Base-by-base conservation (phyloP, 257 asterid genomes). In the Primulina huaijiensis region DNA sequence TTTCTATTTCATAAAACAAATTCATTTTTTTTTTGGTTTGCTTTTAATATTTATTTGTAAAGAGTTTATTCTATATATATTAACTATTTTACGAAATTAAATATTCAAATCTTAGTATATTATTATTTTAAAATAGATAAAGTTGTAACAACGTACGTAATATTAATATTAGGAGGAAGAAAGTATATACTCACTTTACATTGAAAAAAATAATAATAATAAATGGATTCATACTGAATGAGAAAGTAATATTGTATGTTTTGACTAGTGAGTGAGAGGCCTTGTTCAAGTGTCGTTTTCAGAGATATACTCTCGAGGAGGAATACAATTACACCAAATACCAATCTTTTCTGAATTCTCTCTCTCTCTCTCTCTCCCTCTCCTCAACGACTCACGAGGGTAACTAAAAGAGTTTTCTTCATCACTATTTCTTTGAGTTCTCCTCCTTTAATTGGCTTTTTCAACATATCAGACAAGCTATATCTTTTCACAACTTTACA, bases 231-330 rank as follows among this genome's bases (percentile, higher is more conserved):
- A 33, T 34, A 55, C 16, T 38, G 19, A 43, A 43, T 43, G 55
- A 60, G 19, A 5, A 23, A 10, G 40, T 50, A 50, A 50, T 50
- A 50, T 71, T 64, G 63, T 58, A 50, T 74, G 86, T 86, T 79
- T 86, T 88, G 90, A 83, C 86, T 78, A 72, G 78, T 53, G 81
- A 84, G 75, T 68, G 62, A 62, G 67, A 68, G 86, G 82, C 80
- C 88, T 79, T 60, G 80, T 80, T 86, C 86, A 83, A 80, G 82
- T 88, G 97, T 90, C 97, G 84, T 87, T 86, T 85, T 90, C 96
- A 84, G 52, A 88, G 87, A 90, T 90, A 90, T 86, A 86, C 97
- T 86, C 86, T 85, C 92, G 77, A 83, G 89, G 77, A 83, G 89
- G 57, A 50, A 50, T 50, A 17, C 85, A 82, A 82, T 77, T 84